Percentiles rank a stretch among this genome's conserved stretches.
phyloP scores from a whole-genome alignment of 78 protist species.

The Creolimax fragrantissima region DNA sequence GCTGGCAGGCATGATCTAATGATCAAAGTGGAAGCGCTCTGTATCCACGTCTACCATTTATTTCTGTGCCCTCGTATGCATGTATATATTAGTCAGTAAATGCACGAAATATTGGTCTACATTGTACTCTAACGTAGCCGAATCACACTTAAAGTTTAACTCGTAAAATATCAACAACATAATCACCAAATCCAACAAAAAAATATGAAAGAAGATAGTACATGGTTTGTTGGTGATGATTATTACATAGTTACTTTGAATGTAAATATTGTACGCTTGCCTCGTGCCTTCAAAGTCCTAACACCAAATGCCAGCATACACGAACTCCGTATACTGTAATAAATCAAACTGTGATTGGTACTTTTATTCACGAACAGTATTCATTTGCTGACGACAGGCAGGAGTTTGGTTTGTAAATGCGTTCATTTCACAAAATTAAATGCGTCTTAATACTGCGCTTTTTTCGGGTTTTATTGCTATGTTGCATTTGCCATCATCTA shows the following conservation, averaged over 20 bases:
- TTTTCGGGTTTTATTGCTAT: background rate
- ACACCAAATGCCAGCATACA: too few species aligned
- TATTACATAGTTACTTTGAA: background rate
- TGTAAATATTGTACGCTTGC: background rate
- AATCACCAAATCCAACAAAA: background rate
- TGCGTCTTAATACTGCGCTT: background rate
- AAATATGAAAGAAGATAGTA: background rate
- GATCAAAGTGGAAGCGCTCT: background rate
- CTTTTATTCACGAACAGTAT: too few species aligned
- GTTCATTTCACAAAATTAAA: background rate
- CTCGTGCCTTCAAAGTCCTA: too few species aligned
- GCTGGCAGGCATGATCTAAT: background rate
- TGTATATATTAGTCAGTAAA: background rate
- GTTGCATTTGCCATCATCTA: too few species aligned
- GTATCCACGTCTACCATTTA: background rate
- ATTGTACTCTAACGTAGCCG: background rate
- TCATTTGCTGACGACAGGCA: too few species aligned
- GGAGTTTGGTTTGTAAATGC: too few species aligned
- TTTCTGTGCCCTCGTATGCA: background rate
- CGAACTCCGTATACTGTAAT: too few species aligned
- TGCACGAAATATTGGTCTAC: background rate
- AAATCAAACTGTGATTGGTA: too few species aligned
- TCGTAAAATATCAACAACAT: background rate
- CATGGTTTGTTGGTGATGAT: background rate
- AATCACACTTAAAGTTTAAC: background rate